Evolutionary conservation across 2,329 filamentous ascomycete genomes (phyloP).

Genomic region (Claviceps purpurea): DNA sequence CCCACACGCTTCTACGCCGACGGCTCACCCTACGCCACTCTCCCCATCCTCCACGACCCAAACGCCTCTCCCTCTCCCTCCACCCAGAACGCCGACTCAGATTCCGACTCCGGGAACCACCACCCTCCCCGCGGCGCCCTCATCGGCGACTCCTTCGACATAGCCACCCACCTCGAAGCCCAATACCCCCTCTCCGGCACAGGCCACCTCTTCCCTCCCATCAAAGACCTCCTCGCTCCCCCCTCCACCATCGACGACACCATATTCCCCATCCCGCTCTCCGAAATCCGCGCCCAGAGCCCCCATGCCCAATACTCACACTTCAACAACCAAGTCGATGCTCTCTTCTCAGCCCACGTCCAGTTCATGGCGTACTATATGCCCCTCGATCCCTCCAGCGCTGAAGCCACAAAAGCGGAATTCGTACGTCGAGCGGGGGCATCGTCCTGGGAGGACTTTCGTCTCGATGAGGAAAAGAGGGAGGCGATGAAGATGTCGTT

Average conservation of each 20-base stretch:
- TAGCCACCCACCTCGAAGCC: conserved; percentile 44
- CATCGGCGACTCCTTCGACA: conserved; percentile 53
- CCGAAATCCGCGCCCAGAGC: conserved; percentile 15
- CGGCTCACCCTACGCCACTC: conserved; percentile 44
- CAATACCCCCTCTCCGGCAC: conserved; percentile 27
- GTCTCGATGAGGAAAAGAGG: conserved; percentile 24
- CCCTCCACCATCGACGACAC: too few species aligned
- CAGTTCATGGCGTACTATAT: conserved; percentile 26
- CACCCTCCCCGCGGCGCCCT: conserved; percentile 16
- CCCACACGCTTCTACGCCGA: conserved; percentile 41
- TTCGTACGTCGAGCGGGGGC: conserved; percentile 34
- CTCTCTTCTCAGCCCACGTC: conserved; percentile 33
- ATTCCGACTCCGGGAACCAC: too few species aligned
- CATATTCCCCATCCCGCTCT: conserved; percentile 20
- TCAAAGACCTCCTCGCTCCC: conserved; percentile 9
- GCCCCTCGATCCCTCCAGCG: conserved; percentile 37
- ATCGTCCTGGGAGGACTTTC: conserved; percentile 30
- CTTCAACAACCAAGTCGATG: conserved; percentile 44
- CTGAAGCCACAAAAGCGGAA: conserved; percentile 29
- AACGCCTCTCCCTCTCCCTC: not conserved
- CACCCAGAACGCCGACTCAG: not conserved
- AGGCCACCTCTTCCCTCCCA: conserved; percentile 32
- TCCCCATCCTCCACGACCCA: conserved; percentile 41
- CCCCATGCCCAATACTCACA: conserved; percentile 7
- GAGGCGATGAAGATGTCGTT: conserved; percentile 26